A percentile compares a stretch with the other conserved stretches of the same genome.
phyloP scores from a whole-genome alignment of 2,329 filamentous ascomycete species.

The Colletotrichum karsti region DNA sequence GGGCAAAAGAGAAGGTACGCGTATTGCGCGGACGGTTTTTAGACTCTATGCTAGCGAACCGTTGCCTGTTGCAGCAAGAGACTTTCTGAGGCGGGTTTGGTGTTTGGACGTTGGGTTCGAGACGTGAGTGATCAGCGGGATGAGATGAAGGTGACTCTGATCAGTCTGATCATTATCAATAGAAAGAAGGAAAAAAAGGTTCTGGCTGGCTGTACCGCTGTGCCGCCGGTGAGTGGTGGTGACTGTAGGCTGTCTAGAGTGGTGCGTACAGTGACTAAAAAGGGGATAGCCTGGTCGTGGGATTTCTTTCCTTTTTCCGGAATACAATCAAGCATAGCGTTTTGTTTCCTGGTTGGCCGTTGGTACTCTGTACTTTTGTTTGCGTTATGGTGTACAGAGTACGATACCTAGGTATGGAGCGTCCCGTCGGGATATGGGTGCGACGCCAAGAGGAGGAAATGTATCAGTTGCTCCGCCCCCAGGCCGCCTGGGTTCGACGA shows the following conservation, averaged over 20 bases:
- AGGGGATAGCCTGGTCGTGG: neutral
- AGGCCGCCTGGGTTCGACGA: neutral
- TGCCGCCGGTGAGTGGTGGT: neutral
- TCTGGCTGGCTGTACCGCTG: neutral
- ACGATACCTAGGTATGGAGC: neutral
- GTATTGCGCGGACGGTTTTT: neutral
- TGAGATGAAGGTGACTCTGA: neutral
- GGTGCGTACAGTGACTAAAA: neutral
- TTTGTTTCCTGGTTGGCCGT: neutral
- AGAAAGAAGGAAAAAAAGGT: neutral
- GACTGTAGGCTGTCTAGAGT: neutral
- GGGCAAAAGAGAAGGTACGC: neutral
- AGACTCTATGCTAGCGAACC: neutral
- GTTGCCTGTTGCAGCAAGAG: neutral
- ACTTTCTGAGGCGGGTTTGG: neutral
- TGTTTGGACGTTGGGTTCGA: no score
- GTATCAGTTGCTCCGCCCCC: slow-evolving; percentile 5
- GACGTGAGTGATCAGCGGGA: neutral
- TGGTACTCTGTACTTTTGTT: neutral
- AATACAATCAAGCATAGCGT: neutral
- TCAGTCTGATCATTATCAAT: neutral
- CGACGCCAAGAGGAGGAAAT: slow-evolving; percentile 13
- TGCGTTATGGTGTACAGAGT: no score
- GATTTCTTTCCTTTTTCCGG: neutral
- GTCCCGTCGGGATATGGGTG: neutral